Percentiles rank a stretch among this genome's conserved stretches.
These are phyloP conservation scores for Moricandia moricandioides DNA, from an alignment of 345 rosid genomes.

Conservation along the genomic window DNA sequence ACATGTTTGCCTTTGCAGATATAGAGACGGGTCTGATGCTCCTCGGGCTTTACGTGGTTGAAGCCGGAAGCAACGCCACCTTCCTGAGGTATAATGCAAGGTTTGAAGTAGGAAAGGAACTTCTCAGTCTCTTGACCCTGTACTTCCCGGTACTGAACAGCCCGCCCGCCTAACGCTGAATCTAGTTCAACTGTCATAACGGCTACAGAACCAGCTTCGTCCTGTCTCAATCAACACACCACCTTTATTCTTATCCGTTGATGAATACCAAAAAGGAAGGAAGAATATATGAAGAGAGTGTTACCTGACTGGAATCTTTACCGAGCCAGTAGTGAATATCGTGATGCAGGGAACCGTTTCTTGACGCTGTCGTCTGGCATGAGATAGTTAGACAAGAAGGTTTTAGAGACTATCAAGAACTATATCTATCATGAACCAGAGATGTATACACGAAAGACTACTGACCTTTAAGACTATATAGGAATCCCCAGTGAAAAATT, in stretches of 20 bases:
- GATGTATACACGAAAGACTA: background rate
- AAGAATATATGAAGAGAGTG: background rate
- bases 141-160: slow-evolving; percentile 95
- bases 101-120: slow-evolving; percentile 93
- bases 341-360: slow-evolving; percentile 69
- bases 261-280: background rate
- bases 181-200: slow-evolving; percentile 91
- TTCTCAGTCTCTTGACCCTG: slow-evolving; percentile 96
- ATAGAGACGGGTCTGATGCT: slow-evolving; percentile 75
- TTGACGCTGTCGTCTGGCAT: slow-evolving; percentile 70
- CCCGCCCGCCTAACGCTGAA: slow-evolving; percentile 99
- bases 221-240: slow-evolving; percentile 51
- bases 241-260: slow-evolving; percentile 12
- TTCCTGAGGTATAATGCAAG: slow-evolving; percentile 92
- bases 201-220: slow-evolving; percentile 93
- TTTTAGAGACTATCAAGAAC: background rate
- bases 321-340: slow-evolving; percentile 96
- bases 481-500: slow-evolving; percentile 91
- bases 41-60: slow-evolving; percentile 72
- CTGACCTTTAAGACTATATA: slow-evolving; percentile 82
- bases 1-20: slow-evolving; percentile 94
- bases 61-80: slow-evolving; percentile 93
- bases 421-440: background rate
- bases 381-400: background rate
- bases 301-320: slow-evolving; percentile 83